Conservation (phyloP, 805 yeast genomes). For the Suhomyces canberraensis region DNA sequence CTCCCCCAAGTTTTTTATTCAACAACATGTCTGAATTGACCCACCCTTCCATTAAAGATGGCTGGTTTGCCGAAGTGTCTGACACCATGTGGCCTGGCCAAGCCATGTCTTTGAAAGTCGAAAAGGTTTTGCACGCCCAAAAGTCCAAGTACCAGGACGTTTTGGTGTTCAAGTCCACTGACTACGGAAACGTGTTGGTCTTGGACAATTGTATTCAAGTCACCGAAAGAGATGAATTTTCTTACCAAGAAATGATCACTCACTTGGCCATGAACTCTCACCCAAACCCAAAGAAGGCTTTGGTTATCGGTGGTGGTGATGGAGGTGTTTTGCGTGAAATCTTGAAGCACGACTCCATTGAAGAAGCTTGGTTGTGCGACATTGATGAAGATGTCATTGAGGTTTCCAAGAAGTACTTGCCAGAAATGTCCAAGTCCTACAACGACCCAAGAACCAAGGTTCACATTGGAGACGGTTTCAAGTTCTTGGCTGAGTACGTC, state of each 20-base stretch:
- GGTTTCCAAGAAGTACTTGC: constrained; percentile 82
- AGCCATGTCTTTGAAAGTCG: constrained; percentile 89
- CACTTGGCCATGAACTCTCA: constrained; percentile 91
- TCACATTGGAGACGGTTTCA: constrained; percentile 96
- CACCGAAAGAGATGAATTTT: constrained; percentile 95
- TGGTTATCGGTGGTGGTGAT: constrained; percentile 98
- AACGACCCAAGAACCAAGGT: constrained; percentile 85
- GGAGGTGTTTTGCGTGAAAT: constrained; percentile 97
- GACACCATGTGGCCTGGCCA: constrained; percentile 99
- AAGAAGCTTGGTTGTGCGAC: constrained; percentile 88
- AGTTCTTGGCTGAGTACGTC: constrained; percentile 78
- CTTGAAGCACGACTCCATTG: constrained; percentile 82
- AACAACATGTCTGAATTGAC: constrained; percentile 28
- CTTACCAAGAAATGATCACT: constrained; percentile 98
- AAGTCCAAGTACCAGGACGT: constrained; percentile 91
- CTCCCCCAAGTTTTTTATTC: too few relatives aligned
- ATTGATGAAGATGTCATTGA: constrained; percentile 91
- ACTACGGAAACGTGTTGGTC: constrained; percentile 93
- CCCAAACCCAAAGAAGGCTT: constrained; percentile 88
- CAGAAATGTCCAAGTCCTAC: constrained; percentile 82
- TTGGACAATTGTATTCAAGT: constrained; percentile 94
- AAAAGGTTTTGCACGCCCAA: constrained; percentile 80
- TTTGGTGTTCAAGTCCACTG: constrained; percentile 85
- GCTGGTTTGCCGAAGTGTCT: constrained; percentile 96
- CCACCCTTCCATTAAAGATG: constrained; percentile 67